Evolutionary conservation across 495 filamentous ascomycete species (phyloP).

Genomic region (Friedmanniomyces simplex): DNA sequence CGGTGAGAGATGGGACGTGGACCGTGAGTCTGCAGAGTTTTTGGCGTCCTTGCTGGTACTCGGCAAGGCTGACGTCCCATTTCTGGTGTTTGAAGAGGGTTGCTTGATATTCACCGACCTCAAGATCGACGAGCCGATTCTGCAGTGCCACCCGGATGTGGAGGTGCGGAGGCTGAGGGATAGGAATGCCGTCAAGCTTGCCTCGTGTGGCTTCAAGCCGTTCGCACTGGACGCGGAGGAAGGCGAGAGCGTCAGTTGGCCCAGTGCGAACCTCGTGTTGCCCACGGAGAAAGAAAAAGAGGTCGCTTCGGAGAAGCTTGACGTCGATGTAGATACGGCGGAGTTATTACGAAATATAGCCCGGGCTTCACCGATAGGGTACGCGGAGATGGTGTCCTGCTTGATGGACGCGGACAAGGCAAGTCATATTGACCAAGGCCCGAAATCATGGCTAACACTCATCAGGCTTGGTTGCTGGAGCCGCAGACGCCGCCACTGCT

Average conservation of each 20-base stretch:
- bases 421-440: slow-evolving; percentile 6
- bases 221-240: slow-evolving; percentile 36
- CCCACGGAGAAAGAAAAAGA: slow-evolving; percentile 20
- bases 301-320: slow-evolving; percentile 36
- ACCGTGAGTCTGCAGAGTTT: slow-evolving; percentile 12
- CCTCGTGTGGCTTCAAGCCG: slow-evolving; percentile 36
- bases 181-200: slow-evolving; percentile 1
- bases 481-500: slow-evolving; percentile 51
- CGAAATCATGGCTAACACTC: neutral
- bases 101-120: slow-evolving; percentile 1
- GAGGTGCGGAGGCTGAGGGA: slow-evolving; percentile 25
- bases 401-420: slow-evolving; percentile 20
- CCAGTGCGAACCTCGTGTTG: slow-evolving; percentile 27
- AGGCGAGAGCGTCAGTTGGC: slow-evolving; percentile 44
- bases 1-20: slow-evolving; percentile 16
- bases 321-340: slow-evolving; percentile 33
- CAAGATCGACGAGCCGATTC: slow-evolving; percentile 24
- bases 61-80: neutral
- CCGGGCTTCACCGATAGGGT: neutral
- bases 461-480: slow-evolving; percentile 30
- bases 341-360: slow-evolving; percentile 27
- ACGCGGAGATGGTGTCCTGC: neutral
- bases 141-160: slow-evolving; percentile 23
- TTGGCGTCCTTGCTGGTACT: slow-evolving; percentile 9
- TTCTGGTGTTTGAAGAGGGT: neutral